These are phyloP conservation scores for Penicillium argentinense DNA, from an alignment of 495 filamentous ascomycete genomes.

Conservation along the genomic window DNA sequence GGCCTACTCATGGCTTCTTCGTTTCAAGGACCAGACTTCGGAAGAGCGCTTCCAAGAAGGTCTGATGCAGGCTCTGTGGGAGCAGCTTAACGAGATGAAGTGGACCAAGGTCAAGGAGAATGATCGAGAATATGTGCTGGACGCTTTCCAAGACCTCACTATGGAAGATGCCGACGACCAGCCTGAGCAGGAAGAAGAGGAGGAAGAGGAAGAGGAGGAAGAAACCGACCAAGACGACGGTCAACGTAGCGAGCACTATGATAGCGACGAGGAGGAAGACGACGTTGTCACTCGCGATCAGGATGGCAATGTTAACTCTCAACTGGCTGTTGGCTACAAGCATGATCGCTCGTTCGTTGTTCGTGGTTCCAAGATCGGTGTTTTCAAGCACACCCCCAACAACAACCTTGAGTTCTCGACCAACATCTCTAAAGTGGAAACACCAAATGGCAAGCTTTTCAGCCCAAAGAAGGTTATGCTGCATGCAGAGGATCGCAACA, in stretches of 20 bases:
- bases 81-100: conserved; percentile 91
- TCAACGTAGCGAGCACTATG: conserved; percentile 76
- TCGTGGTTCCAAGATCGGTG: conserved; percentile 94
- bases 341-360: conserved; percentile 96
- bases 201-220: conserved; percentile 64
- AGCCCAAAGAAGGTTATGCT: conserved; percentile 98
- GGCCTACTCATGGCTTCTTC: conserved; percentile 92
- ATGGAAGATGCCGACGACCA: conserved; percentile 77
- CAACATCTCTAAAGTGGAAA: conserved; percentile 93
- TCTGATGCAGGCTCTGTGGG: conserved; percentile 93
- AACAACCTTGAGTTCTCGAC: conserved; percentile 97
- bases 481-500: conserved; percentile 85
- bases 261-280: conserved; percentile 88
- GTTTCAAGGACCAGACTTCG: conserved; percentile 79
- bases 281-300: conserved; percentile 69
- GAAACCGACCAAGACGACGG: conserved; percentile 62
- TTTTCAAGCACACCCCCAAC: conserved; percentile 94
- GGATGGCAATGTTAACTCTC: conserved; percentile 88
- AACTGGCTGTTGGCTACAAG: conserved; percentile 97
- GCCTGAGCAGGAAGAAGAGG: conserved; percentile 61
- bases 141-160: conserved; percentile 91
- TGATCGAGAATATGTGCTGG: conserved; percentile 90
- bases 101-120: conserved; percentile 90
- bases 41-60: conserved; percentile 91
- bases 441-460: conserved; percentile 83